Evolutionary conservation across 1,284 basidiomycete genomes (phyloP).

Genomic region (Pisolithus thermaeus): DNA sequence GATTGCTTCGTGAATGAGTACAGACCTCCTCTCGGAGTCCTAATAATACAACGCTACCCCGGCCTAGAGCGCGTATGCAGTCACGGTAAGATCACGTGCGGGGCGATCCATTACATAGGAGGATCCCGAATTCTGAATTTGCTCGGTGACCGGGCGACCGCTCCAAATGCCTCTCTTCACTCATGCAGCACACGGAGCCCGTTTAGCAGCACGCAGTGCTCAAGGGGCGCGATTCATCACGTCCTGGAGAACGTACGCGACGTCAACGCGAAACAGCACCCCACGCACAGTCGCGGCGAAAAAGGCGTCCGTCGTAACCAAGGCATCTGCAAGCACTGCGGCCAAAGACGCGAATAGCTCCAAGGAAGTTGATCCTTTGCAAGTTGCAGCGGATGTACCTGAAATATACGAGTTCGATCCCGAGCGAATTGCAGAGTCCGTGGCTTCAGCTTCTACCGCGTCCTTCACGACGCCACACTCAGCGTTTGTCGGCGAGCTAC

Average conservation of each 20-base stretch:
- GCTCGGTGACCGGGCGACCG: neutral
- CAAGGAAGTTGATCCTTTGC: conserved; percentile 16
- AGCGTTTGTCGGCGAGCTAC: conserved; percentile 23
- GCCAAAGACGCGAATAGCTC: conserved; percentile 11
- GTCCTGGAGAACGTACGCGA: conserved; percentile 13
- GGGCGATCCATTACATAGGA: neutral
- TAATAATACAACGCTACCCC: no score
- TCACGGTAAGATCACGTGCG: neutral
- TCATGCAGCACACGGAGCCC: conserved; percentile 4
- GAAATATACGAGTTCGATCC: conserved; percentile 7
- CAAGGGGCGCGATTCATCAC: neutral
- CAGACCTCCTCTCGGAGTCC: no score
- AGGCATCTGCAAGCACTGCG: conserved; percentile 26
- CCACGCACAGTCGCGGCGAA: conserved; percentile 12
- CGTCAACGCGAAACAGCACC: conserved; percentile 20
- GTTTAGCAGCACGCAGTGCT: conserved; percentile 7
- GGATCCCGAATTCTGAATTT: neutral
- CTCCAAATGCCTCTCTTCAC: conserved; percentile 17
- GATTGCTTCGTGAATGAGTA: no score
- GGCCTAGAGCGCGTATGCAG: no score
- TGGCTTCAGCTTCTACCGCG: conserved; percentile 7
- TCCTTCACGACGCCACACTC: conserved; percentile 12
- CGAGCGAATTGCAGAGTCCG: conserved; percentile 7
- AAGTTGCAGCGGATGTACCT: conserved; percentile 12
- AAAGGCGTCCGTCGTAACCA: conserved; percentile 10